These are phyloP conservation scores for Epichloe typhina DNA, from an alignment of 2,329 filamentous ascomycete genomes.

Conservation along the genomic window DNA sequence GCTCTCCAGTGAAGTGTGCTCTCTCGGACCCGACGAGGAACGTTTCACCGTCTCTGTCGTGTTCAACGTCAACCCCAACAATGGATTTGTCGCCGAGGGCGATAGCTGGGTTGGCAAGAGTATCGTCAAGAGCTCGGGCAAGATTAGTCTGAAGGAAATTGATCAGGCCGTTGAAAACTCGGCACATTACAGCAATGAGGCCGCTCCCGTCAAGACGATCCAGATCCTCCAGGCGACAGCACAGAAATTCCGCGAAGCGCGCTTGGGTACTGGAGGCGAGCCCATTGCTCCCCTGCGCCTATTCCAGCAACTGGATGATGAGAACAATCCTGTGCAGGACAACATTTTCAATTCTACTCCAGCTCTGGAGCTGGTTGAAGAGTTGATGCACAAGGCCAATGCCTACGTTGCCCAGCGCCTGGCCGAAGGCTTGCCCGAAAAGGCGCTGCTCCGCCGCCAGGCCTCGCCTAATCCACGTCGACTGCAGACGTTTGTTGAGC, in stretches of 20 bases:
- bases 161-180: constrained; percentile 63
- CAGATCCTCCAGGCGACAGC: constrained; percentile 69
- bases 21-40: constrained; percentile 74
- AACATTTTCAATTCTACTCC: constrained; percentile 90
- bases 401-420: constrained; percentile 78
- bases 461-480: constrained; percentile 74
- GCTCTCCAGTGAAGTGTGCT: constrained; percentile 77
- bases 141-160: constrained; percentile 73
- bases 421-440: constrained; percentile 66
- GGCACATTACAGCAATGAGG: constrained; percentile 47
- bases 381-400: constrained; percentile 89
- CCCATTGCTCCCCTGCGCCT: constrained; percentile 77
- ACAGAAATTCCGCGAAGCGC: constrained; percentile 79
- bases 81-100: constrained; percentile 65
- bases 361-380: constrained; percentile 87
- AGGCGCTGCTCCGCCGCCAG: constrained; percentile 84
- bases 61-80: constrained; percentile 76
- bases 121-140: constrained; percentile 83
- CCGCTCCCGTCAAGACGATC: constrained; percentile 61
- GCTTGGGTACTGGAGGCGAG: constrained; percentile 67
- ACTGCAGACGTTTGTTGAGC: constrained; percentile 78
- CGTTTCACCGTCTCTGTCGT: constrained; percentile 86
- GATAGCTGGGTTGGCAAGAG: constrained; percentile 91
- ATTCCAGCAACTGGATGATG: constrained; percentile 88
- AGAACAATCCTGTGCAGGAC: constrained; percentile 91